These are phyloP conservation scores for Tolypocladium tundrense DNA, from an alignment of 2,329 filamentous ascomycete species.

Conservation along the genomic window DNA sequence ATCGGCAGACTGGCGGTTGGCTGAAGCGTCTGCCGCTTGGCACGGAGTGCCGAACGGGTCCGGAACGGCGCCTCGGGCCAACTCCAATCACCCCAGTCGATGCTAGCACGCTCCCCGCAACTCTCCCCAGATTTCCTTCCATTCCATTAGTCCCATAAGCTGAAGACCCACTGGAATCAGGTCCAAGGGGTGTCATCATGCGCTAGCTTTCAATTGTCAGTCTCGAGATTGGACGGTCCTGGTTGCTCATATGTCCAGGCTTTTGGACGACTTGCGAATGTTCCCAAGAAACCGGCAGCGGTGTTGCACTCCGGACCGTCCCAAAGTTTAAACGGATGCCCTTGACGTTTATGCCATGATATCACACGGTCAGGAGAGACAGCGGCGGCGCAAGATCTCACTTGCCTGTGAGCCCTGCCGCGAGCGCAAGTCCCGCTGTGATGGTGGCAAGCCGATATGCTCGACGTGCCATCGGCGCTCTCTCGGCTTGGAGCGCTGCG, in stretches of 20 bases:
- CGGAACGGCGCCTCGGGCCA: not conserved
- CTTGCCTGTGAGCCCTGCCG: not conserved
- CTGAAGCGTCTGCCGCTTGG: not conserved
- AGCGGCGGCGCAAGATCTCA: not conserved
- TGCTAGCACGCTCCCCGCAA: not conserved
- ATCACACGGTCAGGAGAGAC: not conserved
- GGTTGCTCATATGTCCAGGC: not conserved
- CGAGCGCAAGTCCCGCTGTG: not conserved
- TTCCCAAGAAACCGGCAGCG: not conserved
- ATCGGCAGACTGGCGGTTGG: not conserved
- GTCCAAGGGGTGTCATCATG: not conserved
- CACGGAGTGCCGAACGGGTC: not conserved
- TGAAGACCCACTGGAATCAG: not conserved
- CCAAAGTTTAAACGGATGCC: not conserved
- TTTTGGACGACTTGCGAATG: no score
- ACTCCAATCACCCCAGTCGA: not conserved
- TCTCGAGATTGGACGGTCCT: not conserved
- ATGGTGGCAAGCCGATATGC: not conserved
- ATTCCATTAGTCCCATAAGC: no score
- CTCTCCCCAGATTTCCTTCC: not conserved
- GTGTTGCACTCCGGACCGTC: no score
- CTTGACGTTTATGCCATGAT: not conserved
- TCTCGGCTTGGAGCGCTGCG: not conserved
- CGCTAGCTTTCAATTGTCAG: not conserved
- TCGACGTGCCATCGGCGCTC: not conserved